Conservation (phyloP, 2,329 filamentous ascomycete genomes). For the Tolypocladium nubicola region DNA sequence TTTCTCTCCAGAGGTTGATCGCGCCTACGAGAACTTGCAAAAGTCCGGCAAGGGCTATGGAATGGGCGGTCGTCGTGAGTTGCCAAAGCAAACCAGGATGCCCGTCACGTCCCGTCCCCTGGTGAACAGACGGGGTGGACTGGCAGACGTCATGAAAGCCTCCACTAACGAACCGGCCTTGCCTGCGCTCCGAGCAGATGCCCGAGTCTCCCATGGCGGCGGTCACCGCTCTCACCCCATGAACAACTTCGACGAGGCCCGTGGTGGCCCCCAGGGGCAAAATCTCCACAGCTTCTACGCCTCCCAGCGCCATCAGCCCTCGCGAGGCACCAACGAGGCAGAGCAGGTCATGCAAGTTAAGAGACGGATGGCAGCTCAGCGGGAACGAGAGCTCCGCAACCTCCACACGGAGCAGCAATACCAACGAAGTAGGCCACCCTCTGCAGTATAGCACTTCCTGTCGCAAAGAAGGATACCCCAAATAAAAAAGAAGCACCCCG, state of each 20-base stretch:
- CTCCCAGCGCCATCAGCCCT: conserved; percentile 79
- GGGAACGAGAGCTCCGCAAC: conserved; percentile 97
- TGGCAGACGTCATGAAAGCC: conserved; percentile 6
- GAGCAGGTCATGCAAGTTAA: conserved; percentile 99
- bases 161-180: conserved; percentile 2
- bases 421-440: conserved; percentile 92
- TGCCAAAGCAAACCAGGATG: conserved; percentile 2
- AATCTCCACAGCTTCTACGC: conserved; percentile 90
- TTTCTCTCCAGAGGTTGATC: conserved; percentile 73
- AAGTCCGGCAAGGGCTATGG: conserved; percentile 94
- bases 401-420: conserved; percentile 99
- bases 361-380: conserved; percentile 97
- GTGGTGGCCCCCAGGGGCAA: conserved; percentile 53
- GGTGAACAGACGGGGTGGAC: conserved; percentile 1
- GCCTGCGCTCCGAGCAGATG: conserved; percentile 41
- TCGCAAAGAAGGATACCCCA: conserved; percentile 18
- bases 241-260: conserved; percentile 69
- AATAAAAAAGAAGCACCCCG: conserved; percentile 26
- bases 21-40: conserved; percentile 86
- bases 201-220: conserved; percentile 54
- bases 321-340: conserved; percentile 77
- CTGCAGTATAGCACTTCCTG: conserved; percentile 55
- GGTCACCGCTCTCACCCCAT: conserved; percentile 71
- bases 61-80: conserved; percentile 63
- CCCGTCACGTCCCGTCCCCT: background rate